Conservation (phyloP, 306 rosid genomes). For the Begonia loranthoides region DNA sequence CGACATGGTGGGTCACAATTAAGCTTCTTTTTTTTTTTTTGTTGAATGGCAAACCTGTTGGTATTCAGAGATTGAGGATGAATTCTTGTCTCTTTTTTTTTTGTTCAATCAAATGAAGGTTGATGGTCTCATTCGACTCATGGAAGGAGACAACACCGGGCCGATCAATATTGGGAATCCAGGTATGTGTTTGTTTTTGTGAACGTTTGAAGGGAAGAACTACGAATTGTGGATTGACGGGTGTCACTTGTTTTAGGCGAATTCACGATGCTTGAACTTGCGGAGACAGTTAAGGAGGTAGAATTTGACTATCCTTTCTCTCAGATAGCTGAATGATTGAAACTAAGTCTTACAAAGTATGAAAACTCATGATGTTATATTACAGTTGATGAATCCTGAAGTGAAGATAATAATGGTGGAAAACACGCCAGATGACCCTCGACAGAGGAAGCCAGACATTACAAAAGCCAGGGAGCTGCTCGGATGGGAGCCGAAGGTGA, state of each 20-base stretch:
- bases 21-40: too few species aligned
- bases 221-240: neutral
- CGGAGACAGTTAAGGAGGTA: slow-evolving; percentile 93
- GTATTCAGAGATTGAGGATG: neutral
- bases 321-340: too few species aligned
- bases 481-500: slow-evolving; percentile 40
- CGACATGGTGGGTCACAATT: slow-evolving; percentile 27
- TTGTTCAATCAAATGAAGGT: slow-evolving; percentile 15
- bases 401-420: slow-evolving; percentile 34
- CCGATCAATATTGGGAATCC: slow-evolving; percentile 49
- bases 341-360: too few species aligned
- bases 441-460: slow-evolving; percentile 45
- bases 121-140: slow-evolving; percentile 39
- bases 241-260: slow-evolving; percentile 40
- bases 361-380: slow-evolving; percentile 1
- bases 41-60: too few species aligned
- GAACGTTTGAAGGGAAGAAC: neutral
- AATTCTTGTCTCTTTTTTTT: neutral
- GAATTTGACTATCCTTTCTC: too few species aligned
- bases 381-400: slow-evolving; percentile 35
- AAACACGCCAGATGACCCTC: slow-evolving; percentile 42
- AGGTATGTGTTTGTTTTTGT: slow-evolving; percentile 11
- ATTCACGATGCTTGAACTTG: slow-evolving; percentile 92
- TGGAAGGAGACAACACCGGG: slow-evolving; percentile 41
- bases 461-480: slow-evolving; percentile 35